A percentile compares a stretch with the other conserved stretches of the same genome.
phyloP scores from a whole-genome alignment of 495 filamentous ascomycete species.

The Delitschia confertaspora region DNA sequence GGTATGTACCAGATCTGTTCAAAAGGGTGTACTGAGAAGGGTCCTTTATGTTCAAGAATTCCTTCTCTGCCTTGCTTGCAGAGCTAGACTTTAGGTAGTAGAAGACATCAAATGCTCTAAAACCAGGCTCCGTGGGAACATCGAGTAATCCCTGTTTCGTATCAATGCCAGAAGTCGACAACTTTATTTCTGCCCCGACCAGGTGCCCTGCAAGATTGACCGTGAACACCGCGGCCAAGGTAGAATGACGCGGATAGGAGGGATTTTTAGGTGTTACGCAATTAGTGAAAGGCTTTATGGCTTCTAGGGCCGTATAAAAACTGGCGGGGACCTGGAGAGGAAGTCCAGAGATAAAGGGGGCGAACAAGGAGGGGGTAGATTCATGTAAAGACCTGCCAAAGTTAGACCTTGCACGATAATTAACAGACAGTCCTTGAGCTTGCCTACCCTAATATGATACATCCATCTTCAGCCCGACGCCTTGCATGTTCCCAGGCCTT shows the following conservation, averaged over 20 bases:
- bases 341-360: constrained; percentile 70
- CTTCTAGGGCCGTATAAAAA: constrained; percentile 66
- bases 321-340: constrained; percentile 66
- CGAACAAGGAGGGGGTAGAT: constrained; percentile 75
- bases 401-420: constrained; percentile 7
- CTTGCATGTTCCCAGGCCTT: constrained; percentile 96
- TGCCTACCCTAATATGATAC: constrained; percentile 74
- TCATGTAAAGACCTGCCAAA: constrained; percentile 67
- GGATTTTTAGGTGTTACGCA: constrained; percentile 85
- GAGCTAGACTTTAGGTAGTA: constrained; percentile 90
- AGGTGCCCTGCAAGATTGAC: constrained; percentile 74
- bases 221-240: constrained; percentile 69
- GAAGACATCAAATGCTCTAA: constrained; percentile 95
- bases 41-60: constrained; percentile 80
- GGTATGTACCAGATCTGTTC: constrained; percentile 72
- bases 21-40: constrained; percentile 69
- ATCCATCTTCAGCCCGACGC: constrained; percentile 89
- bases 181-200: constrained; percentile 60
- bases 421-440: neutral
- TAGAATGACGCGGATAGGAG: constrained; percentile 70
- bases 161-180: constrained; percentile 84
- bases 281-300: constrained; percentile 74
- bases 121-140: constrained; percentile 68
- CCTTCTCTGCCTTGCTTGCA: constrained; percentile 81
- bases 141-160: constrained; percentile 71